Evolutionary conservation across 2,329 filamentous ascomycete species (phyloP).

Genomic region (Teratosphaeria gauchensis): DNA sequence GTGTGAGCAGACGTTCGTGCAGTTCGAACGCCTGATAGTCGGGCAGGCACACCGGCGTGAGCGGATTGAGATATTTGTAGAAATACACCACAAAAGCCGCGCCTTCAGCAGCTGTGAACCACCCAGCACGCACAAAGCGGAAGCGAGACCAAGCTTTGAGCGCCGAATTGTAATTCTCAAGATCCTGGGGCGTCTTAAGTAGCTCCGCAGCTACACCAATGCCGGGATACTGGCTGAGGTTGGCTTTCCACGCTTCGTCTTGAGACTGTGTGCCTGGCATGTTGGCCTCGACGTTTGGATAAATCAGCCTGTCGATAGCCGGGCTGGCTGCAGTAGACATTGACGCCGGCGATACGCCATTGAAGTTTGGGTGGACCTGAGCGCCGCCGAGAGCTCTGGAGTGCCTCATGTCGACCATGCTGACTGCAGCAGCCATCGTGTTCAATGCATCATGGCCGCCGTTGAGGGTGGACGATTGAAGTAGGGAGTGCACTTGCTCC

Average conservation of each 20-base stretch:
- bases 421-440: slow-evolving; percentile 76
- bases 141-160: slow-evolving; percentile 83
- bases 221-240: slow-evolving; percentile 11
- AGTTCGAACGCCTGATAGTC: slow-evolving; percentile 77
- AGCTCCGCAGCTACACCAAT: slow-evolving; percentile 4
- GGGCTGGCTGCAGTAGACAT: slow-evolving; percentile 17
- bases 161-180: slow-evolving; percentile 47
- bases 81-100: slow-evolving; percentile 95
- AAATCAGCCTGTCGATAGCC: slow-evolving; percentile 9
- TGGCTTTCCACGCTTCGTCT: slow-evolving; percentile 16
- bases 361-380: slow-evolving; percentile 14
- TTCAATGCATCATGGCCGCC: slow-evolving; percentile 89
- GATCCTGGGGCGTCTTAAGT: slow-evolving; percentile 21
- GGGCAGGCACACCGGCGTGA: slow-evolving; percentile 88
- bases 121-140: slow-evolving; percentile 89
- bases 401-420: slow-evolving; percentile 34
- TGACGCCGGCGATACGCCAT: slow-evolving; percentile 12
- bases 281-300: not conserved
- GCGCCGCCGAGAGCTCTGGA: slow-evolving; percentile 9
- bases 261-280: slow-evolving; percentile 9
- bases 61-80: slow-evolving; percentile 78
- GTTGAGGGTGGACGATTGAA: slow-evolving; percentile 62
- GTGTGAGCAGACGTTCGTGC: slow-evolving; percentile 69
- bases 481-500: slow-evolving; percentile 49
- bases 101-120: slow-evolving; percentile 89